These are phyloP conservation scores for Mycena indigotica DNA, from an alignment of 768 basidiomycete genomes.

Conservation along the genomic window DNA sequence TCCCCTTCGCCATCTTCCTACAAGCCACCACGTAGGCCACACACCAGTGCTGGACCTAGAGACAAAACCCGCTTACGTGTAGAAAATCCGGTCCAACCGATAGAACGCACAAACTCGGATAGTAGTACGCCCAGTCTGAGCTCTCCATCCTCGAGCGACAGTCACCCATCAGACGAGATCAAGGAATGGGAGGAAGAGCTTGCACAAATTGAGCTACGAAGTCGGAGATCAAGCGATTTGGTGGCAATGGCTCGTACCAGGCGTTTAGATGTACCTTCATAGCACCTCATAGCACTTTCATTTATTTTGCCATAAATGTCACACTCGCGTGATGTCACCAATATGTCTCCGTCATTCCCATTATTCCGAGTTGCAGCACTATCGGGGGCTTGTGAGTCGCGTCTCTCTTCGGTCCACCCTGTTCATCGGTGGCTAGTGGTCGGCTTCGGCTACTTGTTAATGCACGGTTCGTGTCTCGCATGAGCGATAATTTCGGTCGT, in stretches of 20 bases:
- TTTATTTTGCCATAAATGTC: too few species aligned
- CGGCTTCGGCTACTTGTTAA: constrained; percentile 20
- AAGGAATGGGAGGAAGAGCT: constrained; percentile 82
- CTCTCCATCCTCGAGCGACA: too few species aligned
- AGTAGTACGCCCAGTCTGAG: too few species aligned
- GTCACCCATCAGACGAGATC: constrained; percentile 39
- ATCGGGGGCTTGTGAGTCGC: constrained; percentile 14
- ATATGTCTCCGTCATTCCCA: constrained; percentile 3
- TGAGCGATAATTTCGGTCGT: background rate
- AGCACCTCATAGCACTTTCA: too few species aligned
- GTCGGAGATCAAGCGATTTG: constrained; percentile 53
- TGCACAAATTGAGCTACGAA: constrained; percentile 65
- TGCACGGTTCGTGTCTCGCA: constrained; percentile 19
- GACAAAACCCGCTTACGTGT: constrained; percentile 46
- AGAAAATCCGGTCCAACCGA: background rate
- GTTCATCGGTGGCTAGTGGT: constrained; percentile 14
- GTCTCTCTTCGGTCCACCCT: constrained; percentile 1
- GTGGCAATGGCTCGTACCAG: constrained; percentile 28
- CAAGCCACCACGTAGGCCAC: constrained; percentile 54
- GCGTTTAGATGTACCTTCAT: background rate
- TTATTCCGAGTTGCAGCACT: constrained; percentile 22
- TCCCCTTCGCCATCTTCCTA: constrained; percentile 28
- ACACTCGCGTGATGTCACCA: too few species aligned
- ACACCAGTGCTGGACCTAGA: constrained; percentile 74
- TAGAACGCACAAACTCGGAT: too few species aligned